Evolutionary conservation across 768 basidiomycete species (phyloP), one percentile per base, ranked within the genome.

Genomic region (Kwoniella pini): DNA sequence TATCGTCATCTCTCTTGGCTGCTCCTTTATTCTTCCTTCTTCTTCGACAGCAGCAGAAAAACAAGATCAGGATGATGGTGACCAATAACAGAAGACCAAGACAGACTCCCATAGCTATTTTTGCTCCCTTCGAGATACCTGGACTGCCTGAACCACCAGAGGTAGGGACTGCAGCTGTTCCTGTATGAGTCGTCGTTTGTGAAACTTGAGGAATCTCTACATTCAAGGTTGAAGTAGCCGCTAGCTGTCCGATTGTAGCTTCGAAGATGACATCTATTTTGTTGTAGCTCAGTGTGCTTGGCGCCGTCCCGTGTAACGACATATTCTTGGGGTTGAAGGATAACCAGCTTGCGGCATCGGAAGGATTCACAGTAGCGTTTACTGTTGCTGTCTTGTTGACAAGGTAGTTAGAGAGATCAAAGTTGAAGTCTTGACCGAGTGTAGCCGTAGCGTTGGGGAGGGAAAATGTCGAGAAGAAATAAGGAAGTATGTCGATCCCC

Each of bases 401-500:
- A 68, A 88, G 83, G 77, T 83, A 87, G 30, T 80, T 79, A 1
- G 74, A 68, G 36, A 93, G 80, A 65, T 82, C 76, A 68, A 89
- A 86, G 6, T 80, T 68, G 43, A 90, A 78, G 2, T 74, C 42
- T 49, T 82, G 76, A 9, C 84, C 85, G 13, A 83, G 84, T 24
- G 81, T 80, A 38, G 82, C 83, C 48, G 84, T 79, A 49, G 88
- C 79, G 21, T 85, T 81, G 17, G 88, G 84, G 43, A 91, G 78
- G 30, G 80, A 78, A 21, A 84, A 80, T 21, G 80, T 63, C 11
- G 83, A 80, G 80, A 96, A 95, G 75, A 85, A 89, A 3, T 90
- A 88, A 3, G 87, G 83, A 9, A 87, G 85, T 21, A 90, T 75
- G 26, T 84, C 84, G 63, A 97, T 70, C 1, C 84, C 81, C 31